Evolutionary conservation across 1,284 basidiomycete genomes (phyloP).

Genomic region (Papiliotrema fonsecae): DNA sequence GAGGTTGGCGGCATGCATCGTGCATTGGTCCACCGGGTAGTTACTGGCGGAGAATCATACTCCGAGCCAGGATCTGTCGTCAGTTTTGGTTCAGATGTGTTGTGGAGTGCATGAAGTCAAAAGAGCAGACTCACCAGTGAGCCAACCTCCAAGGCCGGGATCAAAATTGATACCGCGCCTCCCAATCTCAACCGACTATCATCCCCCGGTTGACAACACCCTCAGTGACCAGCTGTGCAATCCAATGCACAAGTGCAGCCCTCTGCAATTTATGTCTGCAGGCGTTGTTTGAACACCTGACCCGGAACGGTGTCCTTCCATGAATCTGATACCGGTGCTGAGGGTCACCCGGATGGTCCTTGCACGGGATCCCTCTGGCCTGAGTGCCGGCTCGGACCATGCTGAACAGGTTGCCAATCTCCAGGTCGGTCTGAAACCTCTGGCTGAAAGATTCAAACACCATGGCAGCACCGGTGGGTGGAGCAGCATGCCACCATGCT

Average conservation of each 20-base stretch:
- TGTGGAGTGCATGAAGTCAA: too few species aligned
- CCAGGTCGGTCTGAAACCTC: not conserved
- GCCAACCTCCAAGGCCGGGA: too few species aligned
- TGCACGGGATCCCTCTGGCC: not conserved
- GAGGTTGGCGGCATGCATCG: too few species aligned
- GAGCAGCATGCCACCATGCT: not conserved
- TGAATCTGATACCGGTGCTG: constrained; percentile 2
- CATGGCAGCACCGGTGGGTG: not conserved
- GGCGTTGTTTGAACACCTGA: not conserved
- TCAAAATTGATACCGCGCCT: not conserved
- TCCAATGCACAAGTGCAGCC: constrained; percentile 5
- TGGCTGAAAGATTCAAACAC: not conserved
- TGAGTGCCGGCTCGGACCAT: not conserved
- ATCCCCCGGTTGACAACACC: not conserved
- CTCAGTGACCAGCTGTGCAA: constrained; percentile 1
- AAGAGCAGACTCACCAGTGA: too few species aligned
- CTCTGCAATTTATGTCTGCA: constrained; percentile 3
- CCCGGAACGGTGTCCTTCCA: constrained; percentile 1
- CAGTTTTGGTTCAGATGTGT: too few species aligned
- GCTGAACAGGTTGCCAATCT: not conserved
- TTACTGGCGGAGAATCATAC: too few species aligned
- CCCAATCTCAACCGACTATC: not conserved
- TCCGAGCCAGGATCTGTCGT: too few species aligned
- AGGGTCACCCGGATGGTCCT: not conserved
- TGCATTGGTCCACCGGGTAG: too few species aligned